phyloP scores from a whole-genome alignment of 768 basidiomycete genomes.

The Chalciporus pseudorubinellus region DNA sequence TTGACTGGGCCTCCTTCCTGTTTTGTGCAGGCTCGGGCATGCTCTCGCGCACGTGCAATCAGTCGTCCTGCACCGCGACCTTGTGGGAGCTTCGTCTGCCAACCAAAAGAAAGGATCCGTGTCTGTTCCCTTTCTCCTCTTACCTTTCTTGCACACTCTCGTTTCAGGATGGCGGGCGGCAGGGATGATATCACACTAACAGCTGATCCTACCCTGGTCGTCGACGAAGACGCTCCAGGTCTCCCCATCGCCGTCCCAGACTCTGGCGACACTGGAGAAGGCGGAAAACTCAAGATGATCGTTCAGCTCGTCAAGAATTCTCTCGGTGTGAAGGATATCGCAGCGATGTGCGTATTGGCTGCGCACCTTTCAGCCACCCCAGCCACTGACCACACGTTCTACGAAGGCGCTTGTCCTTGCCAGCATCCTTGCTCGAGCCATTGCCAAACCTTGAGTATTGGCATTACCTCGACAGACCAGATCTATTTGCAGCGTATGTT shows the following conservation, averaged over 20 bases:
- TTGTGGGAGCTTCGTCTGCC: conserved; percentile 3
- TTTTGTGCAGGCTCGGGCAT: conserved; percentile 14
- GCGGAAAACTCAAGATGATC: conserved; percentile 93
- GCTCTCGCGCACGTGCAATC: conserved; percentile 24
- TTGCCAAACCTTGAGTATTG: conserved; percentile 96
- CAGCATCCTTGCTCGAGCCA: conserved; percentile 90
- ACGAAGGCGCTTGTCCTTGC: conserved; percentile 83
- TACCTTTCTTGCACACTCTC: not conserved
- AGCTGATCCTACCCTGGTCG: conserved; percentile 1
- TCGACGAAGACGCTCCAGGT: conserved; percentile 52
- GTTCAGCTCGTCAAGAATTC: conserved; percentile 87
- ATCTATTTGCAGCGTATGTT: conserved; percentile 86
- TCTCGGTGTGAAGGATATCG: conserved; percentile 92
- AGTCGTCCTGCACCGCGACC: conserved; percentile 9
- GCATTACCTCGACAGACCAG: conserved; percentile 90
- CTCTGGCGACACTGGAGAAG: conserved; percentile 70
- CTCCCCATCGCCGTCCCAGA: conserved; percentile 70
- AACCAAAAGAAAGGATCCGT: too few species aligned
- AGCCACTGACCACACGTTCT: conserved; percentile 14
- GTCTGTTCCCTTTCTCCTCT: not conserved
- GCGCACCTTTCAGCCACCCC: not conserved
- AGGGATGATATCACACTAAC: conserved; percentile 11
- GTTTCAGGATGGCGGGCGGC: conserved; percentile 20
- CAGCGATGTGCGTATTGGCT: conserved; percentile 78
- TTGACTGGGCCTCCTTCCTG: conserved; percentile 2